Conservation (phyloP, 345 rosid genomes). For the Psidium guajava region DNA sequence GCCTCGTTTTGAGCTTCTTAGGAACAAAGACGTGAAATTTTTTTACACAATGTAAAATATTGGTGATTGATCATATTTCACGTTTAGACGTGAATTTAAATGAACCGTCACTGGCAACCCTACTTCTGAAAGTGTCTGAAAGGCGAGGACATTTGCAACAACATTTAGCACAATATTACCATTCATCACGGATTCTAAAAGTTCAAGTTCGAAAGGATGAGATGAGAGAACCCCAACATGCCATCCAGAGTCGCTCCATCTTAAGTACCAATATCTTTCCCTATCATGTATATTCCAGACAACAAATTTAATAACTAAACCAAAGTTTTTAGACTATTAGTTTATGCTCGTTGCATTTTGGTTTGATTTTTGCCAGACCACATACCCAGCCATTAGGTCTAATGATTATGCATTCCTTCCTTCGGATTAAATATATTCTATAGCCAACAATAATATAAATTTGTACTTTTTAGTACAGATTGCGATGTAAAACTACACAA, state of each 20-base stretch:
- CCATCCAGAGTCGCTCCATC: not conserved
- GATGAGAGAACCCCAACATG: not conserved
- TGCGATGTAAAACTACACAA: not conserved
- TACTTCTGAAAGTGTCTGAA: not conserved
- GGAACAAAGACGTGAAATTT: not conserved
- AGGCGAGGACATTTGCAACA: not conserved
- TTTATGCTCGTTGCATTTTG: not conserved
- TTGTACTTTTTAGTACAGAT: not conserved
- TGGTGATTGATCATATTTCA: not conserved
- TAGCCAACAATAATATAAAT: not conserved
- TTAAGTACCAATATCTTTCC: not conserved
- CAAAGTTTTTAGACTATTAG: not conserved
- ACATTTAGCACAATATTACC: not conserved
- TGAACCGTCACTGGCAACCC: not conserved
- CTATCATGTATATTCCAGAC: not conserved
- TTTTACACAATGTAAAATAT: not conserved
- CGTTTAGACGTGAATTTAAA: not conserved
- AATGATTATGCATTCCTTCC: not conserved
- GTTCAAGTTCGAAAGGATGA: not conserved
- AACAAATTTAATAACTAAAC: not conserved
- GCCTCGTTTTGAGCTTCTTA: not conserved
- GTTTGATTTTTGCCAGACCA: not conserved
- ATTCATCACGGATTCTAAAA: not conserved
- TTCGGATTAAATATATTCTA: not conserved
- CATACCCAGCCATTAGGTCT: not conserved